Evolutionary conservation across 805 yeast genomes (phyloP), one percentile per base, ranked within the genome.

Genomic region (Lachancea lanzarotensis): DNA sequence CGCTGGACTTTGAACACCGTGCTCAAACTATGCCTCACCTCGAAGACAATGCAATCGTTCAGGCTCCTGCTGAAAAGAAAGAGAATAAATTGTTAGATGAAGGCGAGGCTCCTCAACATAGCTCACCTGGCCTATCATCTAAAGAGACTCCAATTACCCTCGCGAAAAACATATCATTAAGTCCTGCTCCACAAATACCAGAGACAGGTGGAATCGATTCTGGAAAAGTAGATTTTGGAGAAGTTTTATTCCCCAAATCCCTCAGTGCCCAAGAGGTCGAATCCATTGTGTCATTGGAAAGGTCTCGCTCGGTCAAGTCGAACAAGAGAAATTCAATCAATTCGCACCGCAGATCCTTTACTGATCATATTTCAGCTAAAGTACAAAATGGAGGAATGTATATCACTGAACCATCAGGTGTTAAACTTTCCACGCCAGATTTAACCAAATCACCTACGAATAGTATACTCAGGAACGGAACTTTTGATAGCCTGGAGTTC

Each of bases 171-270:
- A 9, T 27, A 4, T 20, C 45, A 2, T 10, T 20, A 10, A 4
- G 19, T 11, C 36, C 45, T 11, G 37, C 36, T 15, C 25, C 40
- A 6, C n/a, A 32, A 4, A 15, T 11, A 15, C 43, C 43, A 3
- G 13, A n/a, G 7, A 15, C n/a, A 2, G 15, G 7, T 25, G 37
- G n/a, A 9, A 15, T 15, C 16, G 39, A 15, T 17, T 22, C 31
- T 3, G 36, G 22, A 20, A 62, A 53, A 37, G 52, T 65, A 9
- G 71, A 69, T 47, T 61, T 66, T 4, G 81, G 82, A 20, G 82
- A 83, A 45, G 77, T 80, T 0, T 61, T 84, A 20, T 85, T 85
- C 60, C 95, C 95, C 0, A 84, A 81, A 57, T 75, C 79, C 2
- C 66, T 85, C 27, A 81, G 74, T 46, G 70, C 76, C 0, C 77